Percentiles rank a stretch among this genome's conserved stretches.
Conservation (phyloP, 768 basidiomycete species). For the Phlegmacium glaucopus region DNA sequence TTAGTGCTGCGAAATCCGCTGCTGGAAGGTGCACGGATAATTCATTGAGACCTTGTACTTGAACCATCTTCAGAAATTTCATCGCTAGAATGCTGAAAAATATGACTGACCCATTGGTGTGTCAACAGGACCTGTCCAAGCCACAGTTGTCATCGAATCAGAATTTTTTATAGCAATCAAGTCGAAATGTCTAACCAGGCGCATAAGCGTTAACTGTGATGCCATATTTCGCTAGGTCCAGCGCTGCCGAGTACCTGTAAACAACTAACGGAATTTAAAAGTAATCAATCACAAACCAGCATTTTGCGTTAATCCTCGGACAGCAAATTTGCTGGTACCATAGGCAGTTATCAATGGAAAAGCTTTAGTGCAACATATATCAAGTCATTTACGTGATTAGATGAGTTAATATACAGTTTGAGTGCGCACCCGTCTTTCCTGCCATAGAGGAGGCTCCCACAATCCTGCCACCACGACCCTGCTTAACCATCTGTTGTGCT, state of each 20-base stretch:
- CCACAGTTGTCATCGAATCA: background rate
- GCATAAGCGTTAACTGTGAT: slow-evolving; percentile 36
- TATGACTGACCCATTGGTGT: slow-evolving; percentile 14
- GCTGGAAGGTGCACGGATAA: no score
- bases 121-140: slow-evolving; percentile 8
- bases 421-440: slow-evolving; percentile 33
- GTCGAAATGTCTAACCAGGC: slow-evolving; percentile 18
- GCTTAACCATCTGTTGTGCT: slow-evolving; percentile 38
- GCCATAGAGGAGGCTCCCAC: slow-evolving; percentile 40
- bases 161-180: no score
- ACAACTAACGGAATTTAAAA: background rate
- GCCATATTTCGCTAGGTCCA: slow-evolving; percentile 15
- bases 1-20: no score
- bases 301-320: slow-evolving; percentile 37
- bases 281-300: slow-evolving; percentile 23
- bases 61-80: background rate
- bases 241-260: slow-evolving; percentile 4
- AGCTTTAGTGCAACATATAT: no score
- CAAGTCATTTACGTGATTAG: no score
- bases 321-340: slow-evolving; percentile 34
- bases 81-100: background rate
- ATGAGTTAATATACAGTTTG: no score
- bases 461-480: slow-evolving; percentile 41
- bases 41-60: no score
- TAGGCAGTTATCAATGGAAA: no score